These are phyloP conservation scores for Beauveria scarabaeidicola DNA, from an alignment of 2,329 filamentous ascomycete species.

Conservation along the genomic window DNA sequence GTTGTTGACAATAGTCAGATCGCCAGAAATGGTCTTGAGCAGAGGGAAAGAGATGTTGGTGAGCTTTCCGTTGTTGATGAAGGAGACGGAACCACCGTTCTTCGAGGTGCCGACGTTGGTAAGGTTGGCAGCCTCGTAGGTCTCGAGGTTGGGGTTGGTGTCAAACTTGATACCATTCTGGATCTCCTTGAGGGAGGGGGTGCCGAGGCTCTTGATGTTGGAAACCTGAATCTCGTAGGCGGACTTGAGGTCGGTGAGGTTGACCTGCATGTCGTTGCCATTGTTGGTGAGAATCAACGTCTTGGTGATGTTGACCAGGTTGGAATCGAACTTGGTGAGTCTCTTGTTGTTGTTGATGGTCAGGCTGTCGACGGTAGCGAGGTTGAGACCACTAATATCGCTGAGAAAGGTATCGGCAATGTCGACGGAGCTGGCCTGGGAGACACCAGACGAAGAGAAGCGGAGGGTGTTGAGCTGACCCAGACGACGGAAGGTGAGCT, in stretches of 20 bases:
- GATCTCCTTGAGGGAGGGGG: slow-evolving; percentile 64
- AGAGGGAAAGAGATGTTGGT: slow-evolving; percentile 68
- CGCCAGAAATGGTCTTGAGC: slow-evolving; percentile 64
- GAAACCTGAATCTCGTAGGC: slow-evolving; percentile 45
- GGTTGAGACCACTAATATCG: slow-evolving; percentile 71
- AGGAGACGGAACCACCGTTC: slow-evolving; percentile 35
- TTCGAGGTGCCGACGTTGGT: slow-evolving; percentile 48
- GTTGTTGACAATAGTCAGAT: slow-evolving; percentile 87
- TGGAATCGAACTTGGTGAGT: slow-evolving; percentile 66
- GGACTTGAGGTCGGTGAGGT: slow-evolving; percentile 69
- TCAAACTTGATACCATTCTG: slow-evolving; percentile 79
- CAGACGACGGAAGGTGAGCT: slow-evolving; percentile 65
- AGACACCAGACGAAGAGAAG: slow-evolving; percentile 50
- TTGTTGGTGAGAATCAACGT: slow-evolving; percentile 72
- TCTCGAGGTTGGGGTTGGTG: slow-evolving; percentile 58
- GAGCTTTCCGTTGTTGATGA: slow-evolving; percentile 54
- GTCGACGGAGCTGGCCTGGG: slow-evolving; percentile 56
- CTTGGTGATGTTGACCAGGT: slow-evolving; percentile 66
- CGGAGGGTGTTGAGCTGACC: slow-evolving; percentile 45
- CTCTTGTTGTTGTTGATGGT: slow-evolving; percentile 86
- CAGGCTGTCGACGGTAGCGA: slow-evolving; percentile 62
- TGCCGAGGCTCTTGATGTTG: slow-evolving; percentile 65
- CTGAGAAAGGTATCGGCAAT: slow-evolving; percentile 83
- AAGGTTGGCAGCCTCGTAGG: slow-evolving; percentile 59
- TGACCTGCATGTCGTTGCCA: slow-evolving; percentile 59